Evolutionary conservation across 805 yeast species (phyloP).

Genomic region (Zygosaccharomyces lentus): DNA sequence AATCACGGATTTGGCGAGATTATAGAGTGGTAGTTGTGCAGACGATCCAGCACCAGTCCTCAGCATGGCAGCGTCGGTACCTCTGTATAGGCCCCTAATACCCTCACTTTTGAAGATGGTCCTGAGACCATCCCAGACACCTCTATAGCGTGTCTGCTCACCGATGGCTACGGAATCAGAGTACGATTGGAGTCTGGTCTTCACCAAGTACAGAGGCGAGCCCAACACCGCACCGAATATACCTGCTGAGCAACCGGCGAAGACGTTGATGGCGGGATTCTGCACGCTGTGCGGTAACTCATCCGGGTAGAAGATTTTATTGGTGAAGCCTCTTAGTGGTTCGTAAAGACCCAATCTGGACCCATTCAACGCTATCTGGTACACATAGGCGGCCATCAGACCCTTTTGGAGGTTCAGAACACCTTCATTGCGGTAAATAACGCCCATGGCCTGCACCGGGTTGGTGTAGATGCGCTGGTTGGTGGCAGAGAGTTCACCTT

Average conservation of each 20-base stretch:
- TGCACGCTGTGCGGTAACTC: conserved; percentile 47
- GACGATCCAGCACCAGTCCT: conserved; percentile 96
- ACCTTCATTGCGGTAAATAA: conserved; percentile 78
- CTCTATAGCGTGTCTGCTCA: conserved; percentile 83
- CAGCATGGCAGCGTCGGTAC: conserved; percentile 90
- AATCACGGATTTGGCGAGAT: conserved; percentile 63
- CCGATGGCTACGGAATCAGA: conserved; percentile 68
- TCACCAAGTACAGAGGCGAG: conserved; percentile 86
- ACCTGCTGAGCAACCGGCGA: conserved; percentile 81
- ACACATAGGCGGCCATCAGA: conserved; percentile 78
- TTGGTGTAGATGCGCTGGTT: conserved; percentile 64
- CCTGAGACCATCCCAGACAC: conserved; percentile 62
- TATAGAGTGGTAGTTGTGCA: conserved; percentile 90
- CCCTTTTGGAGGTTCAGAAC: conserved; percentile 87
- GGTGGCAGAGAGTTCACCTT: conserved; percentile 74
- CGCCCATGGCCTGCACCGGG: conserved; percentile 75
- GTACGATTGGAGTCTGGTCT: conserved; percentile 95
- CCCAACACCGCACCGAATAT: conserved; percentile 85
- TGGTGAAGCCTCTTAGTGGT: conserved; percentile 64
- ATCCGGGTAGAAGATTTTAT: conserved; percentile 50
- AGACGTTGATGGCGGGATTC: conserved; percentile 56
- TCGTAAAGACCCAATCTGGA: conserved; percentile 93
- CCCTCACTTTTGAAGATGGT: conserved; percentile 68
- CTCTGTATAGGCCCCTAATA: conserved; percentile 77
- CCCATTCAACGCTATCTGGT: conserved; percentile 89